These are phyloP conservation scores for Penicillium cataractarum DNA, from an alignment of 495 filamentous ascomycete species.

Conservation along the genomic window DNA sequence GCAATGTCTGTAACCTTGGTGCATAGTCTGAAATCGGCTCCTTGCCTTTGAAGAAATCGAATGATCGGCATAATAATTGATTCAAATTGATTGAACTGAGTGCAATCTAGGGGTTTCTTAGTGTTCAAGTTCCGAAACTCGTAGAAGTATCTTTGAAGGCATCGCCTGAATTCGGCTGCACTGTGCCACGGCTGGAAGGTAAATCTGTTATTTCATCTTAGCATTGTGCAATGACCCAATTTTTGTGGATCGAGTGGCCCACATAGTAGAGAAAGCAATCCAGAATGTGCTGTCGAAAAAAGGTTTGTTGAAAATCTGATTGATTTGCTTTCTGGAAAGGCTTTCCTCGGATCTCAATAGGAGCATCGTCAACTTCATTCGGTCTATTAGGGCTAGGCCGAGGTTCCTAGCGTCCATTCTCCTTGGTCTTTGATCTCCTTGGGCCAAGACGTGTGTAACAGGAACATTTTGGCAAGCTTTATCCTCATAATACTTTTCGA, in stretches of 20 bases:
- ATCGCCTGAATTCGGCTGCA: conserved; percentile 36
- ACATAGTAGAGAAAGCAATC: conserved; percentile 1
- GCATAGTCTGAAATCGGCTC: conserved; percentile 45
- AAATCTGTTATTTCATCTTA: conserved; percentile 23
- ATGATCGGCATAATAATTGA: conserved; percentile 42
- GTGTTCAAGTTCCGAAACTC: conserved; percentile 31
- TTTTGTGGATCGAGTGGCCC: not conserved
- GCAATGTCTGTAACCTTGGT: conserved; percentile 23
- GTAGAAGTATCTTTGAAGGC: conserved; percentile 26
- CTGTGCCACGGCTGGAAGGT: conserved; percentile 49
- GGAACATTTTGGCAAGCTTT: not conserved
- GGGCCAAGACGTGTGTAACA: conserved; percentile 2
- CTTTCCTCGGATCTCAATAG: conserved; percentile 1
- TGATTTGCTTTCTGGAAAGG: not conserved
- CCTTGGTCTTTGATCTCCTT: conserved; percentile 1
- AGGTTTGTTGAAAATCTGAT: not conserved
- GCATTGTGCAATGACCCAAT: not conserved
- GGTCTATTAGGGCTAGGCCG: not conserved
- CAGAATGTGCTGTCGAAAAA: not conserved
- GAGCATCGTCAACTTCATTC: conserved; percentile 4
- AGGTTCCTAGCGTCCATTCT: not conserved
- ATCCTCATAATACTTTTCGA: conserved; percentile 2
- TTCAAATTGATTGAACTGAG: conserved; percentile 39
- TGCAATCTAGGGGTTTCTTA: conserved; percentile 25
- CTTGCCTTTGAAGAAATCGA: conserved; percentile 37